phyloP scores from a whole-genome alignment of 2,329 filamentous ascomycete genomes.

The Ploettnerulaceae sp. region DNA sequence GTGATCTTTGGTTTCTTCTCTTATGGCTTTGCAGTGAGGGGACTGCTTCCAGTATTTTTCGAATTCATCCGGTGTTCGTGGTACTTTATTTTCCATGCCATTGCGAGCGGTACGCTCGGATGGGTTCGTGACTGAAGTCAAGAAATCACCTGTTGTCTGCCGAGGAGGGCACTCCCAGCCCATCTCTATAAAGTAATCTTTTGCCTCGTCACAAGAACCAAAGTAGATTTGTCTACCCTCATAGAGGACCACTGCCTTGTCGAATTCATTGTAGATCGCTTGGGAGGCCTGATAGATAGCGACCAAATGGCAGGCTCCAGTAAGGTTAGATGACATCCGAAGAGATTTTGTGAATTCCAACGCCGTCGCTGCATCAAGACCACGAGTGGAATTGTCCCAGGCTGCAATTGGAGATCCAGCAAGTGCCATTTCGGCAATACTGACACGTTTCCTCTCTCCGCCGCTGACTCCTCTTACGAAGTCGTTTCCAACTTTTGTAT shows the following conservation, averaged over 20 bases:
- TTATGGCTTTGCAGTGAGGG: conserved; percentile 37
- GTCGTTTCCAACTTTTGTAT: conserved; percentile 72
- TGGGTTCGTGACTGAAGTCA: conserved; percentile 68
- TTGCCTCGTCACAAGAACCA: conserved; percentile 58
- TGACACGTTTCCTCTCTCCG: conserved; percentile 73
- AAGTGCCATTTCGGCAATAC: conserved; percentile 69
- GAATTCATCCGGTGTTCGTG: conserved; percentile 52
- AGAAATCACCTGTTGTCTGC: conserved; percentile 55
- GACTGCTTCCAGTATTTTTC: conserved; percentile 47
- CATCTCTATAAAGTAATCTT: conserved; percentile 63
- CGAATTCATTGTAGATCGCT: conserved; percentile 63
- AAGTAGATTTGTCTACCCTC: conserved; percentile 71
- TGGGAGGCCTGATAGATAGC: conserved; percentile 72
- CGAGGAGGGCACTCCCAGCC: conserved; percentile 67
- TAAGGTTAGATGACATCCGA: conserved; percentile 59
- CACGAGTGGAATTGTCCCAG: conserved; percentile 48
- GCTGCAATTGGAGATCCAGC: conserved; percentile 44
- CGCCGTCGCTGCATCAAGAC: conserved; percentile 69
- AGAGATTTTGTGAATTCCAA: conserved; percentile 68
- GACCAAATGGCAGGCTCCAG: conserved; percentile 57
- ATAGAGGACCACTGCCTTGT: conserved; percentile 65
- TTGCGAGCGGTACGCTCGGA: conserved; percentile 52
- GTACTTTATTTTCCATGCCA: conserved; percentile 54
- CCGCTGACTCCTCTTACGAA: conserved; percentile 65
- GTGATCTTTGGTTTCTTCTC: conserved; percentile 47